Percentiles rank a stretch among this genome's conserved stretches.
Evolutionary conservation across 2,329 filamentous ascomycete species (phyloP).

Genomic region (Aspergillus luchuensis): DNA sequence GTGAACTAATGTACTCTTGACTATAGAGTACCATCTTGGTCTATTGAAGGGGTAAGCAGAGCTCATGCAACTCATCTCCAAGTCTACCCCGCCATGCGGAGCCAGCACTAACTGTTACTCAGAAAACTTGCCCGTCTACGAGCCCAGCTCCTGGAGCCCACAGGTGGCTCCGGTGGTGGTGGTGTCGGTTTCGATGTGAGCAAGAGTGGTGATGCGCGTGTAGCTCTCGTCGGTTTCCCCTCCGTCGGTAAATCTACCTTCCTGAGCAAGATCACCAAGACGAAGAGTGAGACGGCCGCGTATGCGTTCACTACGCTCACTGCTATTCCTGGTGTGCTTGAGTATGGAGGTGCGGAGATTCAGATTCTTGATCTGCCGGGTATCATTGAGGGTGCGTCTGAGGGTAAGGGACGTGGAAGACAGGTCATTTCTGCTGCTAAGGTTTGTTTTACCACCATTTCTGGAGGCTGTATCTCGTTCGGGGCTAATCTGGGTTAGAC

Average conservation of each 20-base stretch:
- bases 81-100: background rate
- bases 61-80: background rate
- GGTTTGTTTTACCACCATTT: conserved; percentile 34
- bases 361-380: conserved; percentile 96
- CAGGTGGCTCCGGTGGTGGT: conserved; percentile 74
- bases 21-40: conserved; percentile 92
- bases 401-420: conserved; percentile 91
- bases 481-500: conserved; percentile 54
- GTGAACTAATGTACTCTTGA: conserved; percentile 6
- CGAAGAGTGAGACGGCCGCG: conserved; percentile 90
- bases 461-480: background rate
- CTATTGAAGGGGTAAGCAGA: conserved; percentile 81
- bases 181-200: conserved; percentile 87
- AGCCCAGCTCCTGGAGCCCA: conserved; percentile 90
- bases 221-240: conserved; percentile 96
- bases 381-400: conserved; percentile 95
- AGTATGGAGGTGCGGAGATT: conserved; percentile 97
- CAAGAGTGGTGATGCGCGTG: conserved; percentile 94
- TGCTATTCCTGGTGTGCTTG: conserved; percentile 93
- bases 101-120: background rate
- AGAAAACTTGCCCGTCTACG: conserved; percentile 95
- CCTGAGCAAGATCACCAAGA: conserved; percentile 98
- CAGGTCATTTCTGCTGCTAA: conserved; percentile 98
- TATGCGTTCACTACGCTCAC: conserved; percentile 98
- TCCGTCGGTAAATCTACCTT: conserved; percentile 99